Evolutionary conservation across 2,329 filamentous ascomycete genomes (phyloP), one percentile per base, ranked within the genome.

Genomic region (Penicillium sp.): DNA sequence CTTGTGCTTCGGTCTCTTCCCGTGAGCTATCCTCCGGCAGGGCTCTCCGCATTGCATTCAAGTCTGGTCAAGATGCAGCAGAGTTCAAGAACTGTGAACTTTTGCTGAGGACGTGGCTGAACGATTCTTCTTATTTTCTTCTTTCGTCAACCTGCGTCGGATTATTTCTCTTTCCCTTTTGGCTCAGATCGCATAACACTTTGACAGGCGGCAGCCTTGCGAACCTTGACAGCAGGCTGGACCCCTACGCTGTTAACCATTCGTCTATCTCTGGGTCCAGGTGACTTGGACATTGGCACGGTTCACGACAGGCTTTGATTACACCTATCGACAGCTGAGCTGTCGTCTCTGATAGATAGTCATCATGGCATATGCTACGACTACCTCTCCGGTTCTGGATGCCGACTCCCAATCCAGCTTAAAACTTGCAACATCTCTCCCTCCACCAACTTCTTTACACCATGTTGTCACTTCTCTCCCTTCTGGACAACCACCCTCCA

Each of bases 21-120:
- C 63, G 60, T 59, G 67, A 69, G 70, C 65, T 64, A 72, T 71
- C 73, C 71, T 73, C 71, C 60, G 71, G 70, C 62, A 75, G 73
- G 66, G 71, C 70, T 69, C 71, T 72, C 65, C 69, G 68, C 69
- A 70, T 72, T 66, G 64, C 67, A 72, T 70, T 65, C 64, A 61
- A 69, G 62, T 64, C 66, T 67, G 68, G 72, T 64, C 73, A 76
- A 76, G 66, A 76, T 76, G 74, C 74, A 75, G 74, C 73, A 75
- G 68, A 71, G 67, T 72, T 71, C 71, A 71, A 75, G 67, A 69
- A 64, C 67, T 52, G 64, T 67, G 64, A 63, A 68, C 67, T 68
- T 69, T 68, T 70, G 67, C 67, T 75, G 69, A 71, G 67, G 69
- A 72, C 69, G 69, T 71, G 67, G 69, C 70, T 72, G 66, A 67